Evolutionary conservation across 192 early-diverging fungal species (phyloP).

Genomic region (Umbelopsis vinacea): DNA sequence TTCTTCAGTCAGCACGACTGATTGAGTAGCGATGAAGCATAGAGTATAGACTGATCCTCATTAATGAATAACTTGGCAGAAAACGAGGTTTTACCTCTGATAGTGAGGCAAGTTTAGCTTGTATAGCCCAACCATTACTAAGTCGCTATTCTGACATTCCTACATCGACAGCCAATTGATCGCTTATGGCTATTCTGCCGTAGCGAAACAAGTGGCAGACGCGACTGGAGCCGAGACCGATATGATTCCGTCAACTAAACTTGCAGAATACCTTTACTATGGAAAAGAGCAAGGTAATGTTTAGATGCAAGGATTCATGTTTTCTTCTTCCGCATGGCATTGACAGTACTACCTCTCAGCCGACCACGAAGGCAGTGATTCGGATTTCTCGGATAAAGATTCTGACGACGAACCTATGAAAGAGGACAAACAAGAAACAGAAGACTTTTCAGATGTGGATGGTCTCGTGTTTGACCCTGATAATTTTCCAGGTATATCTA

Average conservation of each 20-base stretch:
- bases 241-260: constrained; percentile 61
- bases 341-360: not conserved
- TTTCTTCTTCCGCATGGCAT: not conserved
- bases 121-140: not conserved
- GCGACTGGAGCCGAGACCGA: constrained; percentile 67
- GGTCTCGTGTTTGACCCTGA: not conserved
- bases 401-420: constrained; percentile 27
- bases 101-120: constrained; percentile 26
- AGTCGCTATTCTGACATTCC: not conserved
- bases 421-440: constrained; percentile 18
- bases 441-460: not conserved
- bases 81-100: constrained; percentile 43
- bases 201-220: constrained; percentile 64
- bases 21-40: too few species aligned
- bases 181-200: constrained; percentile 55
- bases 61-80: constrained; percentile 23
- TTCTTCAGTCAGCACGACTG: too few species aligned
- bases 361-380: constrained; percentile 28
- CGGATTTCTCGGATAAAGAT: constrained; percentile 29
- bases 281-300: constrained; percentile 61
- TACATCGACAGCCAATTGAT: constrained; percentile 45
- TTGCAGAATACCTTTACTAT: constrained; percentile 64
- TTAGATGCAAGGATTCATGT: not conserved
- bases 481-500: not conserved
- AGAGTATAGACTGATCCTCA: too few species aligned